Evolutionary conservation across 805 yeast species (phyloP).

Genomic region (Zygoascus flipseniorum): DNA sequence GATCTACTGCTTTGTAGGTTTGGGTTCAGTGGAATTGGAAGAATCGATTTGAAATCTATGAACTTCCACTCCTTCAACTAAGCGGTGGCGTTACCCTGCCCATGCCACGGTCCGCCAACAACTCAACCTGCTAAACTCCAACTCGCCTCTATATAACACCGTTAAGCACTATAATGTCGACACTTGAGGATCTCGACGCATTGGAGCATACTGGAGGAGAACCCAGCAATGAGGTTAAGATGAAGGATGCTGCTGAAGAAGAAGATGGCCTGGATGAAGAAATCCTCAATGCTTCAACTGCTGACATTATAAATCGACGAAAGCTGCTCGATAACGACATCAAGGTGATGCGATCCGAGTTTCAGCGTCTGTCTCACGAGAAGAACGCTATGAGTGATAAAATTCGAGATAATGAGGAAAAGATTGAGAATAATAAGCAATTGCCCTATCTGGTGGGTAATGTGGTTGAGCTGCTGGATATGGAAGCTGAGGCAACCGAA

Average conservation of each 20-base stretch:
- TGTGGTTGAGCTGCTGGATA: slow-evolving; percentile 87
- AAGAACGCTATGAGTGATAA: slow-evolving; percentile 87
- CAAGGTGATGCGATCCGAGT: slow-evolving; percentile 87
- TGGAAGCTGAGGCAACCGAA: slow-evolving; percentile 66
- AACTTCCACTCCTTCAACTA: background rate
- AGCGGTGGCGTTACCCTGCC: background rate
- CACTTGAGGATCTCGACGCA: slow-evolving; percentile 72
- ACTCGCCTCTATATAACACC: background rate
- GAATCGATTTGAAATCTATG: no score
- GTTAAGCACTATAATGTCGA: slow-evolving; percentile 45
- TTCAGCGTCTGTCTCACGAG: slow-evolving; percentile 84
- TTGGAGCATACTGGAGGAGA: slow-evolving; percentile 27
- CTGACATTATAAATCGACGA: slow-evolving; percentile 78
- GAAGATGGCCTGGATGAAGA: slow-evolving; percentile 71
- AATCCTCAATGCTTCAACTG: slow-evolving; percentile 64
- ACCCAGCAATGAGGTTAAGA: slow-evolving; percentile 25
- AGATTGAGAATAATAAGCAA: slow-evolving; percentile 90
- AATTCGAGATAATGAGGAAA: slow-evolving; percentile 92
- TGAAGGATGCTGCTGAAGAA: slow-evolving; percentile 35
- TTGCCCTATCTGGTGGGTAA: slow-evolving; percentile 94
- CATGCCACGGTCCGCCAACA: background rate
- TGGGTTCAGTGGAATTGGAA: no score
- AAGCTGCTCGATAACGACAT: slow-evolving; percentile 89
- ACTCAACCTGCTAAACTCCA: background rate
- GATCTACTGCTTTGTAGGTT: no score